Base-by-base conservation (phyloP, 768 basidiomycete species). In the Phallus indusiatus region DNA sequence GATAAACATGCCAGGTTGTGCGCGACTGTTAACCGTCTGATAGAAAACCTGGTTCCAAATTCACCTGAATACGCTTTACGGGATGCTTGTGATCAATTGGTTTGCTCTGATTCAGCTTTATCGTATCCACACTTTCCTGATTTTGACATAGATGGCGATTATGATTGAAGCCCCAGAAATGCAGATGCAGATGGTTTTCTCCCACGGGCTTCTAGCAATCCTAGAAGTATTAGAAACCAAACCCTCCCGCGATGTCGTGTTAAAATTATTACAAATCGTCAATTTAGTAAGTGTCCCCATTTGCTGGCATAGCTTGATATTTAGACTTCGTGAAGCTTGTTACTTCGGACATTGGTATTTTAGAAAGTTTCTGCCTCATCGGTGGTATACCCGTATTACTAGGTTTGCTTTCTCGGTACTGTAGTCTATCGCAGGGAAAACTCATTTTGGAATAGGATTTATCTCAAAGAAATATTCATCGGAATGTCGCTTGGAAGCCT, bases 321-420 rank as follows among this genome's bases (percentile, higher is more conserved):
- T 12, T 22, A 28, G 33, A 50, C n/a, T 16, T 9, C 11, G 17
- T 12, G 24, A 18, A 79, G 76, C 69, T 78, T 53, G 78, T 82
- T 20, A 77, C 71, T 0, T 77, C 79, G 5, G 94, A 97, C 66
- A 76, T 91, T 22, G 88, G 85, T 2, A 86, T 90, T 66, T 72
- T 98, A 66, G 96, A 99, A 71, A 92, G 93, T 65, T 92, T 98
- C 73, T 98, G 95, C 71, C 76, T 98, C 56, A 88, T 94, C 66
- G 89, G 92, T 33, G 95, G 95, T 14, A 97, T 97, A 61, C 94
- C 96, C 14, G 88, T 97, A 16, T 86, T 98, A 75, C 94, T 96
- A 84, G 85, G 88, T 86, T 65, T 50, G 78, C 75, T 6, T 12
- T 54, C n/a, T 36, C 49, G 16, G 22, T 8, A 21, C 17, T 2